phyloP scores from a whole-genome alignment of 148 eudicot genomes.

The Polygonum aviculare region DNA sequence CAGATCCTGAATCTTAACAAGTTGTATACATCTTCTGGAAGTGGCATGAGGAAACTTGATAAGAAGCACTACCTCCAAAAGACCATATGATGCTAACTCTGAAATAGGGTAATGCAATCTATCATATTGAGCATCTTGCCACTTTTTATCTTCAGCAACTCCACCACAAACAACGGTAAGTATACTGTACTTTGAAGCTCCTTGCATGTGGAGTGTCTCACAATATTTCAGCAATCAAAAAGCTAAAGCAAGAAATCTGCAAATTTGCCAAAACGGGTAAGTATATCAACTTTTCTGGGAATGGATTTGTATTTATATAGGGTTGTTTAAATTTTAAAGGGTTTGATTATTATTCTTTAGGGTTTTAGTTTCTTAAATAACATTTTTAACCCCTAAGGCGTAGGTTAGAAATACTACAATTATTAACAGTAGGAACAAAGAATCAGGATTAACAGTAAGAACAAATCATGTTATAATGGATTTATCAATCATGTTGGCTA shows the following conservation, averaged over 20 bases:
- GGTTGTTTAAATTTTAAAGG: too few species aligned
- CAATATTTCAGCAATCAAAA: constrained; percentile 4
- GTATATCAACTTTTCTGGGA: too few species aligned
- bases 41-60: not conserved
- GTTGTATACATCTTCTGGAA: not conserved
- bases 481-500: not conserved
- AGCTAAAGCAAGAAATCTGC: not conserved
- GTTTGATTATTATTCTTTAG: too few species aligned
- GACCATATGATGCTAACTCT: constrained; percentile 54
- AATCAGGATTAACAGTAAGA: too few species aligned
- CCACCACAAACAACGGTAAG: constrained; percentile 57
- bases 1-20: not conserved
- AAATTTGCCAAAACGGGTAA: not conserved
- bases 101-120: constrained; percentile 48
- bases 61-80: constrained; percentile 51
- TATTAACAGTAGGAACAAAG: too few species aligned
- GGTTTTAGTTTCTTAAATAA: too few species aligned
- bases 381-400: too few species aligned
- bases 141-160: constrained; percentile 21
- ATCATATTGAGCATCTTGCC: constrained; percentile 20
- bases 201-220: constrained; percentile 36
- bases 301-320: too few species aligned
- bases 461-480: not conserved
- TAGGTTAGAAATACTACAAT: too few species aligned
- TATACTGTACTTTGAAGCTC: constrained; percentile 55